phyloP scores from a whole-genome alignment of 192 early-diverging fungal species.

The Spizellomyces punctatus region DNA sequence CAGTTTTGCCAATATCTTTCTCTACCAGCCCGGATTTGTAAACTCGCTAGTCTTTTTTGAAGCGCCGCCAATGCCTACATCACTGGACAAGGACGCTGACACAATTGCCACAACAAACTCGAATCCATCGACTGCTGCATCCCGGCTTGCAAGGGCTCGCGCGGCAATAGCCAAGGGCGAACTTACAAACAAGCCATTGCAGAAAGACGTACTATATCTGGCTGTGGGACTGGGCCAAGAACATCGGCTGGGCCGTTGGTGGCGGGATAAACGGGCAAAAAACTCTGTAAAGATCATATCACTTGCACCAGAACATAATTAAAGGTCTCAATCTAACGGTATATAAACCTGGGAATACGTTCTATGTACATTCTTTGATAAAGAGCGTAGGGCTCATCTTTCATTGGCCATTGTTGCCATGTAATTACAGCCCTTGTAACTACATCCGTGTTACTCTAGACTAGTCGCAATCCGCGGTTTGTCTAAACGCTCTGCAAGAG shows the following conservation, averaged over 20 bases:
- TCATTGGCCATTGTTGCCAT: too few species aligned
- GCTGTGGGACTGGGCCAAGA: slow-evolving; percentile 85
- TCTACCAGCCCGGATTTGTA: slow-evolving; percentile 49
- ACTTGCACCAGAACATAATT: slow-evolving; percentile 32
- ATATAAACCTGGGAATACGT: too few species aligned
- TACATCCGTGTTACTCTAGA: too few species aligned
- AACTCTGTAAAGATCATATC: slow-evolving; percentile 76
- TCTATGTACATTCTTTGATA: too few species aligned
- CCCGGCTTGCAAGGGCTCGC: slow-evolving; percentile 13
- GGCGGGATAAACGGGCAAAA: slow-evolving; percentile 71
- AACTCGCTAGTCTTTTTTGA: slow-evolving; percentile 58
- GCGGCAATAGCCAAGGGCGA: slow-evolving; percentile 5
- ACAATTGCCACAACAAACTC: not conserved
- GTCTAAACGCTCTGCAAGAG: not conserved
- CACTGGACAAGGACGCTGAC: not conserved
- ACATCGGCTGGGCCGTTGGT: slow-evolving; percentile 89
- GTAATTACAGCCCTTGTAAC: too few species aligned
- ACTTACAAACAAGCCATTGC: not conserved
- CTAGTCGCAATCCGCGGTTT: too few species aligned
- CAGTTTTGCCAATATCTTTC: slow-evolving; percentile 4
- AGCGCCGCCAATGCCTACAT: slow-evolving; percentile 35
- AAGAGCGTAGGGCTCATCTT: too few species aligned
- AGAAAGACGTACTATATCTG: slow-evolving; percentile 49
- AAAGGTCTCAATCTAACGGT: too few species aligned
- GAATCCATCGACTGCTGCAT: not conserved